Percentiles rank a stretch among this genome's conserved stretches.
phyloP scores from a whole-genome alignment of 345 rosid species.

The Excoecaria agallocha region DNA sequence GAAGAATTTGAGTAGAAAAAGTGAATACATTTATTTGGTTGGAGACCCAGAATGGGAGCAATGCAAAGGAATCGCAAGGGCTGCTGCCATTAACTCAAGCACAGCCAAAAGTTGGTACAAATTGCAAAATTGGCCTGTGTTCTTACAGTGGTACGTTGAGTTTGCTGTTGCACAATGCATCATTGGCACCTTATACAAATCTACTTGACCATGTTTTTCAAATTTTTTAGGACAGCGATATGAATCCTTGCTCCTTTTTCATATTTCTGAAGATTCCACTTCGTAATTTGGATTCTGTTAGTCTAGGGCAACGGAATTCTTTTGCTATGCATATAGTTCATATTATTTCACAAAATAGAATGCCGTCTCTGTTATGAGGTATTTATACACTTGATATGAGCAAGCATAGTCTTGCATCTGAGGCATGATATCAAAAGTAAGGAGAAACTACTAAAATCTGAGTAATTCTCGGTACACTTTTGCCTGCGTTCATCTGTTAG shows the following conservation, averaged over 20 bases:
- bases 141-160: slow-evolving; percentile 33
- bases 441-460: neutral
- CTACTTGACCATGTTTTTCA: neutral
- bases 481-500: neutral
- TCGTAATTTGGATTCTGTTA: neutral
- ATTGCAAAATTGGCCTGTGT: slow-evolving; percentile 29
- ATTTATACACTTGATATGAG: neutral
- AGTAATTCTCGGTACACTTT: neutral
- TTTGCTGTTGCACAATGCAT: neutral
- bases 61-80: slow-evolving; percentile 44
- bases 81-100: slow-evolving; percentile 47
- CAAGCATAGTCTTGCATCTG: neutral
- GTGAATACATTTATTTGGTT: slow-evolving; percentile 21
- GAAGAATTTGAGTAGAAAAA: slow-evolving; percentile 15
- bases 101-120: slow-evolving; percentile 13
- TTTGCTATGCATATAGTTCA: neutral
- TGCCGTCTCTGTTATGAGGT: neutral
- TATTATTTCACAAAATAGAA: neutral
- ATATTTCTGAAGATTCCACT: neutral
- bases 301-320: neutral
- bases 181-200: neutral
- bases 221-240: neutral
- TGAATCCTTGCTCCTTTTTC: neutral
- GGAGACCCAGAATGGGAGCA: slow-evolving; percentile 56
- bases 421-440: neutral